These are phyloP conservation scores for Saraca asoca DNA, from an alignment of 331 rosid species.

Conservation along the genomic window DNA sequence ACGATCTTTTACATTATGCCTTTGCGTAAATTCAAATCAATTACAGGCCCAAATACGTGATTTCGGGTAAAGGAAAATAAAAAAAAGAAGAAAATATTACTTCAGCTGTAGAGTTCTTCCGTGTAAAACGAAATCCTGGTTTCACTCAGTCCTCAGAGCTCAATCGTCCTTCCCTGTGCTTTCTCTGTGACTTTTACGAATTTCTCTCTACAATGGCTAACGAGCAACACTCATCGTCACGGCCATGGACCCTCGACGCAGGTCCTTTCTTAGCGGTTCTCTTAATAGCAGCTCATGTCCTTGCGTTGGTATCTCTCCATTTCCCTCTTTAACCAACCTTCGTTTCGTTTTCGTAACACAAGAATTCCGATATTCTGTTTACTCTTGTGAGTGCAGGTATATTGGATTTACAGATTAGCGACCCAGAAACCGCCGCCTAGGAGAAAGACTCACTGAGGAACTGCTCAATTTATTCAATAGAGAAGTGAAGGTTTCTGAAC, in stretches of 20 bases:
- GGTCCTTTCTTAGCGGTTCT: slow-evolving; percentile 59
- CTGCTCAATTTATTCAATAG: slow-evolving; percentile 18
- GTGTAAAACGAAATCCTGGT: slow-evolving; percentile 28
- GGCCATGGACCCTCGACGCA: slow-evolving; percentile 72
- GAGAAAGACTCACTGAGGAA: slow-evolving; percentile 72
- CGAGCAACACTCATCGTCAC: slow-evolving; percentile 39
- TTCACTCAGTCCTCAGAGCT: background rate
- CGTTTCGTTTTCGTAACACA: background rate
- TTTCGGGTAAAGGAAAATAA: no score
- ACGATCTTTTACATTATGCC: no score
- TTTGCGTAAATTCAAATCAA: no score
- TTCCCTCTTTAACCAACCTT: background rate
- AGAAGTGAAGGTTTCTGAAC: slow-evolving; percentile 46
- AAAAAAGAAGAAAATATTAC: no score
- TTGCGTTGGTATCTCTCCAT: slow-evolving; percentile 64
- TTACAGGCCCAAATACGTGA: no score
- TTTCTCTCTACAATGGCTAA: slow-evolving; percentile 51
- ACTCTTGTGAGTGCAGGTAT: slow-evolving; percentile 50
- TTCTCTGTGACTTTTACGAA: background rate
- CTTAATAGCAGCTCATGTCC: slow-evolving; percentile 77
- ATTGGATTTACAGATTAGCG: slow-evolving; percentile 91
- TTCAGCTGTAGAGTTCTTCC: no score
- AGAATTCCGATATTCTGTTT: slow-evolving; percentile 15
- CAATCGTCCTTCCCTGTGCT: slow-evolving; percentile 13
- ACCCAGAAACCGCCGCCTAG: slow-evolving; percentile 75